phyloP scores from a whole-genome alignment of 2,329 filamentous ascomycete species.

The Venturia pyrina region DNA sequence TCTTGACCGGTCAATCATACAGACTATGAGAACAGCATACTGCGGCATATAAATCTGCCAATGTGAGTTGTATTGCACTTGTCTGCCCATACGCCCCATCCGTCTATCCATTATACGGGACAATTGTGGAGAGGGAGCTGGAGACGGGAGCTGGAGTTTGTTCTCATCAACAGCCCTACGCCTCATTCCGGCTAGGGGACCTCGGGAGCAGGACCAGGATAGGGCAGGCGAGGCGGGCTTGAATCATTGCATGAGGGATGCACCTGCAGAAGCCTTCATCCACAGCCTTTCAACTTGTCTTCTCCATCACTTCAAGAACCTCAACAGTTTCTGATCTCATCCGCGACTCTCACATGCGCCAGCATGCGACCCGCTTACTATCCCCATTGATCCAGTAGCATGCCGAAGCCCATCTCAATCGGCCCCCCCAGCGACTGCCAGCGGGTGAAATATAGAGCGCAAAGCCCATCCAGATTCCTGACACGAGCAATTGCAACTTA shows the following conservation, averaged over 20 bases:
- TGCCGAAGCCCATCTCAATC: neutral
- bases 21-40: neutral
- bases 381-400: conserved; percentile 4
- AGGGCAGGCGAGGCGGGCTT: too few species aligned
- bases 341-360: neutral
- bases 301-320: neutral
- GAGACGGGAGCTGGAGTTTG: neutral
- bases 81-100: neutral
- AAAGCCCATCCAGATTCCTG: neutral
- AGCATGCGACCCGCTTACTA: conserved; percentile 3
- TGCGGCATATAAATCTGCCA: neutral
- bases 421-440: neutral
- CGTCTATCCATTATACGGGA: neutral
- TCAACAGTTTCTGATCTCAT: neutral
- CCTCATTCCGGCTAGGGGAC: neutral
- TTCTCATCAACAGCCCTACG: neutral
- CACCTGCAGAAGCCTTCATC: neutral
- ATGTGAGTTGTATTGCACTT: neutral
- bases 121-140: neutral
- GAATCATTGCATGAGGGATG: neutral
- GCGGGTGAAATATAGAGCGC: neutral
- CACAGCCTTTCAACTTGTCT: neutral
- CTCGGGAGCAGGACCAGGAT: neutral
- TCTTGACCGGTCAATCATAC: neutral
- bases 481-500: conserved; percentile 5